Percentiles rank a stretch among this genome's conserved stretches.
These are phyloP conservation scores for Ambrosiella cleistominuta DNA, from an alignment of 2,329 filamentous ascomycete genomes.

Conservation along the genomic window DNA sequence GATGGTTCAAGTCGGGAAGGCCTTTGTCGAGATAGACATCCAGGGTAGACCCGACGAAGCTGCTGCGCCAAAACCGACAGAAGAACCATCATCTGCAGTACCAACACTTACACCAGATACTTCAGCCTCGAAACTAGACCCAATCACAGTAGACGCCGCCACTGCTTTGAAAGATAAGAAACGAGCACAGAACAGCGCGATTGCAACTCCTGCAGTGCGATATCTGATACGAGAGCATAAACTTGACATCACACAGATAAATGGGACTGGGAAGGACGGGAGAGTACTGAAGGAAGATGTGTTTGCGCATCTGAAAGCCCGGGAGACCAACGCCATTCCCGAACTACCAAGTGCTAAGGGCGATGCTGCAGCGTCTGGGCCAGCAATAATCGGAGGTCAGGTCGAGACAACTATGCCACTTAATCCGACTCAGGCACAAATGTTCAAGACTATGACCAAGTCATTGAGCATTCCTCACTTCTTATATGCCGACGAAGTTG, in stretches of 20 bases:
- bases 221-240: constrained; percentile 68
- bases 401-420: constrained; percentile 53
- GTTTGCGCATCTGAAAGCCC: constrained; percentile 45
- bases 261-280: constrained; percentile 78
- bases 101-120: no score
- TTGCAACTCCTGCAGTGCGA: constrained; percentile 85
- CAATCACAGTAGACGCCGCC: no score
- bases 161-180: not conserved
- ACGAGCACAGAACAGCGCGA: constrained; percentile 33
- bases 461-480: constrained; percentile 89
- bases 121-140: no score
- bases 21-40: constrained; percentile 88
- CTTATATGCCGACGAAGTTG: constrained; percentile 78
- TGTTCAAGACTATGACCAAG: constrained; percentile 96
- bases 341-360: not conserved
- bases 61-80: not conserved
- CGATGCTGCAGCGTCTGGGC: not conserved
- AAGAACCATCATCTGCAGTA: not conserved
- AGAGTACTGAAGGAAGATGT: constrained; percentile 89
- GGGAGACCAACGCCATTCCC: constrained; percentile 20
- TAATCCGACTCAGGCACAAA: constrained; percentile 66
- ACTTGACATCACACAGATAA: constrained; percentile 59
- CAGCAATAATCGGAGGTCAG: constrained; percentile 4
- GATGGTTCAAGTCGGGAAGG: constrained; percentile 88
- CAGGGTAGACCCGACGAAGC: constrained; percentile 42